Conservation (phyloP, 2,329 filamentous ascomycete species). For the Fusarium tanahbumbuense region DNA sequence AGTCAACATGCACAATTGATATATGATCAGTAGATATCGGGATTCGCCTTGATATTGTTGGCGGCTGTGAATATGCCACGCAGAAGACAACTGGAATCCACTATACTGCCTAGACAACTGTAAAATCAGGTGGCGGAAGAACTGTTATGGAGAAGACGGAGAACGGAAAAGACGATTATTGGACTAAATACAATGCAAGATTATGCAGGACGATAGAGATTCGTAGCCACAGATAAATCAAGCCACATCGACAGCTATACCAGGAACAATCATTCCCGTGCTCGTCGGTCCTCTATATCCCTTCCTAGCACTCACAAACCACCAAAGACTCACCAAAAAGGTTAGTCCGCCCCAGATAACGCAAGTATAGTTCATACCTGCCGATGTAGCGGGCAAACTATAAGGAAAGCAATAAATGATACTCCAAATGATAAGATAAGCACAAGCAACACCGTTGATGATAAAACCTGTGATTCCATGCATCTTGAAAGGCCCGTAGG, state of each 20-base stretch:
- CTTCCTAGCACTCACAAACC: slow-evolving; percentile 51
- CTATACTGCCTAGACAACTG: not conserved
- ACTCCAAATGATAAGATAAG: slow-evolving; percentile 70
- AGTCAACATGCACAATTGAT: not conserved
- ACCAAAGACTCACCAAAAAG: slow-evolving; percentile 55
- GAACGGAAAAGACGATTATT: not conserved
- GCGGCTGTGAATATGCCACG: not conserved
- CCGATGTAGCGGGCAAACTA: slow-evolving; percentile 56
- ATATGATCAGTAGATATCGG: not conserved
- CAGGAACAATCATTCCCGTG: slow-evolving; percentile 38
- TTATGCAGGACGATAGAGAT: not conserved
- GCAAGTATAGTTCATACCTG: slow-evolving; percentile 65
- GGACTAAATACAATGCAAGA: not conserved
- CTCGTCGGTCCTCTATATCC: slow-evolving; percentile 43
- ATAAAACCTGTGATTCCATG: slow-evolving; percentile 58
- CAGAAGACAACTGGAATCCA: not conserved
- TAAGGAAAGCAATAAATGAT: slow-evolving; percentile 73
- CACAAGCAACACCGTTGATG: slow-evolving; percentile 63
- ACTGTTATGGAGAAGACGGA: not conserved
- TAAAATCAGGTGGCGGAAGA: not conserved
- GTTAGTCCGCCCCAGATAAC: slow-evolving; percentile 59
- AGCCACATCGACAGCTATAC: slow-evolving; percentile 31
- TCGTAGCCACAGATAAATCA: slow-evolving; percentile 15
- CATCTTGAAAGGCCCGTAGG: slow-evolving; percentile 70
- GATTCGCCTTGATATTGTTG: not conserved